Evolutionary conservation across 2,329 filamentous ascomycete genomes (phyloP).

Genomic region (Botryotinia globosa): DNA sequence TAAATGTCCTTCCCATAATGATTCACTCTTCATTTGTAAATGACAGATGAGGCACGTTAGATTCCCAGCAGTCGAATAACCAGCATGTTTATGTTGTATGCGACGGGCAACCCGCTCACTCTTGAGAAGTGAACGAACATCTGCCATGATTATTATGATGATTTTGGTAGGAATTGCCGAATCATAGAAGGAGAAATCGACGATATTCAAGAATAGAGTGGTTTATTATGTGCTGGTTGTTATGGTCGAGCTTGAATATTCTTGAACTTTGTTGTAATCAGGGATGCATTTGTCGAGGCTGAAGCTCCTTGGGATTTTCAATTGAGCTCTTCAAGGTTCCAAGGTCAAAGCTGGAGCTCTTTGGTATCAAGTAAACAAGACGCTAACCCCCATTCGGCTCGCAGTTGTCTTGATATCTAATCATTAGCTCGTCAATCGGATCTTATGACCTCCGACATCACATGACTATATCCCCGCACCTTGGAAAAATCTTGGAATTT

Average conservation of each 20-base stretch:
- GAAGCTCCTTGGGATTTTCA: not conserved
- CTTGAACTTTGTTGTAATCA: not conserved
- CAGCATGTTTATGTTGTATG: conserved; percentile 66
- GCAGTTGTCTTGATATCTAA: not conserved
- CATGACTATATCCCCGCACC: conserved; percentile 9
- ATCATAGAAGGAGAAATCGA: not conserved
- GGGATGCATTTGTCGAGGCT: not conserved
- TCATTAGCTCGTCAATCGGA: not conserved
- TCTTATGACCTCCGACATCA: not conserved
- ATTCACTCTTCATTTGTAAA: conserved; percentile 61
- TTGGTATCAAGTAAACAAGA: not conserved
- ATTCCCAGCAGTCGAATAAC: conserved; percentile 65
- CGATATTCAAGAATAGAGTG: not conserved
- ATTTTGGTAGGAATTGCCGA: not conserved
- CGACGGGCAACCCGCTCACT: conserved; percentile 72
- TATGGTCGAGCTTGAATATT: not conserved
- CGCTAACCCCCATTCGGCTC: not conserved
- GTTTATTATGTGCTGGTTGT: not conserved
- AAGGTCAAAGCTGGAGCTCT: not conserved
- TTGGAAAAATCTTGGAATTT: conserved; percentile 7
- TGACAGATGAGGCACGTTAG: conserved; percentile 67
- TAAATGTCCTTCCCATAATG: conserved; percentile 64
- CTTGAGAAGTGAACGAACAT: conserved; percentile 75
- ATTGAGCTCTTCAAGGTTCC: not conserved
- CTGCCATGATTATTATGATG: conserved; percentile 56